Evolutionary conservation across 176 grass and related monocot genomes (phyloP).

Genomic region (Paspalum vaginatum): DNA sequence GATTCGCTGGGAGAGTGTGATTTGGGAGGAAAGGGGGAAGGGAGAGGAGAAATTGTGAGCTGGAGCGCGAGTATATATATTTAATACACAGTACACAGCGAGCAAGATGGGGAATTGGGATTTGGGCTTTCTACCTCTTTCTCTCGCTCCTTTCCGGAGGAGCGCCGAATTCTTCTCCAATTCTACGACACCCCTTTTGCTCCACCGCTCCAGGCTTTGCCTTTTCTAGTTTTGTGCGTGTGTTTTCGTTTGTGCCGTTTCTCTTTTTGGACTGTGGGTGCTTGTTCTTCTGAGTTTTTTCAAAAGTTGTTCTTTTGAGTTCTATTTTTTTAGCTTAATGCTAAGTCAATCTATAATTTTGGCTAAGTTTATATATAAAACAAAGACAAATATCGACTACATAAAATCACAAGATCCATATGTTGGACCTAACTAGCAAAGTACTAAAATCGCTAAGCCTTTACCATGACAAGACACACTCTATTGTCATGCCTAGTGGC

Average conservation of each 20-base stretch:
- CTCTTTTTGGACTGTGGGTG: conserved; percentile 22
- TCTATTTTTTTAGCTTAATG: too few relatives aligned
- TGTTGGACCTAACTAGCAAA: too few relatives aligned
- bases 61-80: conserved; percentile 30
- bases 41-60: not conserved
- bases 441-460: too few relatives aligned
- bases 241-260: not conserved
- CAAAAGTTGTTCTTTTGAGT: too few relatives aligned
- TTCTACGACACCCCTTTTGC: not conserved
- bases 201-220: not conserved
- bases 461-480: too few relatives aligned
- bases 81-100: conserved; percentile 26
- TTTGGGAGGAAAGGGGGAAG: not conserved
- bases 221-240: not conserved
- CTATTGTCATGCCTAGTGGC: too few relatives aligned
- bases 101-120: conserved; percentile 41
- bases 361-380: too few relatives aligned
- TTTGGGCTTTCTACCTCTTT: conserved; percentile 25
- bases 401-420: too few relatives aligned
- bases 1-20: conserved; percentile 21
- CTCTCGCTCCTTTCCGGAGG: not conserved
- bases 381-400: too few relatives aligned
- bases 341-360: too few relatives aligned
- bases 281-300: not conserved
- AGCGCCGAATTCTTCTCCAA: not conserved